Percentiles rank a stretch among this genome's conserved stretches.
These are phyloP conservation scores for Cornus florida DNA, from an alignment of 148 eudicot genomes.

Conservation along the genomic window DNA sequence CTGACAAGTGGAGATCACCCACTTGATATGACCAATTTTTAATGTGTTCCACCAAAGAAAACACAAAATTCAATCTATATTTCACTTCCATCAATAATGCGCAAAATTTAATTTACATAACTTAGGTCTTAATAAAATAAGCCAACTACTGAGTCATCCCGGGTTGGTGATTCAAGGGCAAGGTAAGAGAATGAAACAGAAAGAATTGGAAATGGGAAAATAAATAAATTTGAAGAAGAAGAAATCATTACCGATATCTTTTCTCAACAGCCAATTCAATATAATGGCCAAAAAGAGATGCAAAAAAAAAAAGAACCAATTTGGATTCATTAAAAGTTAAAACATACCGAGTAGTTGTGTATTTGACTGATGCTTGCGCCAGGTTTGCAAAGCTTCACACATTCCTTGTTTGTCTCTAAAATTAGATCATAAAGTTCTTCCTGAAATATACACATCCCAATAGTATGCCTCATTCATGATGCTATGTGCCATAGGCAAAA, in stretches of 20 bases:
- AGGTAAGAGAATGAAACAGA: neutral
- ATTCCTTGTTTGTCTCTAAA: conserved; percentile 90
- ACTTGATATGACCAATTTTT: too few species aligned
- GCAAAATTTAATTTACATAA: too few species aligned
- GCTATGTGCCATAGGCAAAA: neutral
- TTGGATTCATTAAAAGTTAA: neutral
- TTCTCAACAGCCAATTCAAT: neutral
- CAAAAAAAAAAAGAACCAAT: neutral
- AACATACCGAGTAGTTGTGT: conserved; percentile 80
- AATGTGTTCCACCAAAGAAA: too few species aligned
- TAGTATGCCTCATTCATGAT: conserved; percentile 4
- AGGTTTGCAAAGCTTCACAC: conserved; percentile 84
- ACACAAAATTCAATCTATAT: too few species aligned
- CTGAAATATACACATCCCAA: conserved; percentile 36
- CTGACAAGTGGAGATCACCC: too few species aligned
- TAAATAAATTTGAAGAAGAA: too few species aligned
- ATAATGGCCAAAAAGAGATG: neutral
- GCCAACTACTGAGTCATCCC: too few species aligned
- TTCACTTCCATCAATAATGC: too few species aligned
- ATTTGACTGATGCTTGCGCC: conserved; percentile 76
- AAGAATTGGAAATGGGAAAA: neutral
- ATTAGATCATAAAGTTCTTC: conserved; percentile 85
- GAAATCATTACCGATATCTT: neutral
- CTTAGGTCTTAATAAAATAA: too few species aligned
- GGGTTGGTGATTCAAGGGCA: too few species aligned